These are phyloP conservation scores for Candida odintsovae DNA, from an alignment of 805 yeast genomes.

Conservation along the genomic window DNA sequence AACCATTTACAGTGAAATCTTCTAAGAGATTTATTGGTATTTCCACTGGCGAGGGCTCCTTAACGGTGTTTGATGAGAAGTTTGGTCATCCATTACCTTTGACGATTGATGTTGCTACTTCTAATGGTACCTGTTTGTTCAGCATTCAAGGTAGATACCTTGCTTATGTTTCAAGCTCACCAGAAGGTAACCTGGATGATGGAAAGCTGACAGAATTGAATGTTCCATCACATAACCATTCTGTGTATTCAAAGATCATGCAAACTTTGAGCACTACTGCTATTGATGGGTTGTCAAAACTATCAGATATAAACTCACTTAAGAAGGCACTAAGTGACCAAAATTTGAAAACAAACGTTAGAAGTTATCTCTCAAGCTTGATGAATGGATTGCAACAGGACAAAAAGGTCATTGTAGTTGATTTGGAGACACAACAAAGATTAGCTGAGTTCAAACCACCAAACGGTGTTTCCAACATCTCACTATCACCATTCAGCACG, in stretches of 20 bases:
- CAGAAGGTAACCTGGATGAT: neutral
- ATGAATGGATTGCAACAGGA: conserved; percentile 18
- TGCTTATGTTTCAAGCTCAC: conserved; percentile 25
- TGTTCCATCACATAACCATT: conserved; percentile 16
- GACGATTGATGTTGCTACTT: conserved; percentile 12
- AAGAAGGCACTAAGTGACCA: conserved; percentile 12
- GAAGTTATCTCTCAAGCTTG: conserved; percentile 8
- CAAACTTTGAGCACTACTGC: conserved; percentile 46
- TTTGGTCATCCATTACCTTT: conserved; percentile 14
- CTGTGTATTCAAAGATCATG: conserved; percentile 28
- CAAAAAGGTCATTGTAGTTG: conserved; percentile 38
- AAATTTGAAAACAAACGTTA: conserved; percentile 7
- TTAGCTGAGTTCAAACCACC: conserved; percentile 48
- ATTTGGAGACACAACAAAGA: conserved; percentile 35
- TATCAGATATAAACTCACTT: conserved; percentile 34
- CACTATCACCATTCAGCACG: conserved; percentile 57
- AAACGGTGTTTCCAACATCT: conserved; percentile 53
- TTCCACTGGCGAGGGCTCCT: conserved; percentile 24
- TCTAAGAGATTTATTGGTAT: conserved; percentile 21
- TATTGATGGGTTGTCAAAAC: conserved; percentile 41
- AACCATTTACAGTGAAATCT: conserved; percentile 19
- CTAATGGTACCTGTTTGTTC: conserved; percentile 36
- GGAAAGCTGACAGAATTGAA: conserved; percentile 10
- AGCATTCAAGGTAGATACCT: conserved; percentile 35
- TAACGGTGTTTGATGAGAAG: conserved; percentile 20